Evolutionary conservation across 2,329 filamentous ascomycete genomes (phyloP).

Genomic region (Camillea tinctor): DNA sequence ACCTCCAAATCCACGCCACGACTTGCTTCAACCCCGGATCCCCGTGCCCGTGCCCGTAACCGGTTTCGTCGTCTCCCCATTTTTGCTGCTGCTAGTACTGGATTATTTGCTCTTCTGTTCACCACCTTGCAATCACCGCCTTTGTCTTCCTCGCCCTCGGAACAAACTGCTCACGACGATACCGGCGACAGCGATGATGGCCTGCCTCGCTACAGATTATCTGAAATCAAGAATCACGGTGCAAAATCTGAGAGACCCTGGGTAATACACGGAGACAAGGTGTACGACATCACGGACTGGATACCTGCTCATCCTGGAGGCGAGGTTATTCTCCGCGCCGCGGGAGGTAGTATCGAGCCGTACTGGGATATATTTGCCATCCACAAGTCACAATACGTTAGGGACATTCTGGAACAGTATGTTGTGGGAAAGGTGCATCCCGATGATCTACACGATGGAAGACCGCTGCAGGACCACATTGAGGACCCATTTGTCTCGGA

Average conservation of each 20-base stretch:
- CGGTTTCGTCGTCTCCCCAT: conserved; percentile 21
- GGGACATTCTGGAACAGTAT: conserved; percentile 64
- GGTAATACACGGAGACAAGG: conserved; percentile 62
- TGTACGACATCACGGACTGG: conserved; percentile 73
- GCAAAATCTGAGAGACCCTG: conserved; percentile 54
- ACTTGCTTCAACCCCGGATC: neutral
- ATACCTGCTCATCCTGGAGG: conserved; percentile 64
- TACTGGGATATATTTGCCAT: conserved; percentile 72
- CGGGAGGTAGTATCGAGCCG: conserved; percentile 62
- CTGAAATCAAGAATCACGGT: conserved; percentile 54
- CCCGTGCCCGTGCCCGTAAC: conserved; percentile 13
- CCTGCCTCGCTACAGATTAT: conserved; percentile 49
- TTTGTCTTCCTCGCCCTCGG: conserved; percentile 5
- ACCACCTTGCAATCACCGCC: conserved; percentile 25
- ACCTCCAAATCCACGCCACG: conserved; percentile 1
- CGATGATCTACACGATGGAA: conserved; percentile 58
- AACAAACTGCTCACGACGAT: conserved; percentile 20
- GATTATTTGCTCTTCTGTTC: conserved; percentile 27
- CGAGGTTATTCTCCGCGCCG: conserved; percentile 65
- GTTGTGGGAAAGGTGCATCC: conserved; percentile 60
- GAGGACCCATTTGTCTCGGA: conserved; percentile 55
- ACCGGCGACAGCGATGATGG: conserved; percentile 41
- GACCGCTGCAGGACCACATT: conserved; percentile 50
- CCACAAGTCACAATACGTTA: conserved; percentile 64
- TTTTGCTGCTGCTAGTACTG: conserved; percentile 29